Percentiles rank a stretch among this genome's conserved stretches.
Evolutionary conservation across 179 eudicot species (phyloP).

Genomic region (Beta lomatogona): DNA sequence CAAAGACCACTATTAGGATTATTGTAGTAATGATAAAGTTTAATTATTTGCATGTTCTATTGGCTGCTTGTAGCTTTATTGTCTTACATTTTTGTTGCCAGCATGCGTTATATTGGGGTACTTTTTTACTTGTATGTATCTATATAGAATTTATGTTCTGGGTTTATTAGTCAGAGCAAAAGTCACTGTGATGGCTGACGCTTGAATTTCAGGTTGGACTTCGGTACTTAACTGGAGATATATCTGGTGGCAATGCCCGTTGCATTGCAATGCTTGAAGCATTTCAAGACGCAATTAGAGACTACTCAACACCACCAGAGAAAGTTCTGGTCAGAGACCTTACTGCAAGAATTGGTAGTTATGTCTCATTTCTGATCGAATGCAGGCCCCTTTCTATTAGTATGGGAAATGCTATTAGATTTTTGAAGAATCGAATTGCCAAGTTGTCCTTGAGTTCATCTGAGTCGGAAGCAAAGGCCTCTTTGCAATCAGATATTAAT

Average conservation of each 20-base stretch:
- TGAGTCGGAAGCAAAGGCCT: constrained; percentile 90
- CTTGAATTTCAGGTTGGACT: constrained; percentile 42
- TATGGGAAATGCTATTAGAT: constrained; percentile 98
- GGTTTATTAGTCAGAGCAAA: background rate
- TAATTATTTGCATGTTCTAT: background rate
- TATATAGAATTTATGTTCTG: background rate
- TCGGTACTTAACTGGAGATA: too few relatives aligned
- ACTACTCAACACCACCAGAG: constrained; percentile 71
- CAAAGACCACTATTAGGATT: too few relatives aligned
- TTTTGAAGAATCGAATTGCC: constrained; percentile 72
- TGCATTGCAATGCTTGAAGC: too few relatives aligned
- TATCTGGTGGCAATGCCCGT: too few relatives aligned
- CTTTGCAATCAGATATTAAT: constrained; percentile 72
- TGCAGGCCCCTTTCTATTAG: constrained; percentile 98
- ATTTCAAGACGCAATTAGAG: too few relatives aligned
- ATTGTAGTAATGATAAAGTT: background rate
- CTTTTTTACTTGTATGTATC: background rate
- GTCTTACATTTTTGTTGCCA: background rate
- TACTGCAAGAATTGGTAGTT: constrained; percentile 77
- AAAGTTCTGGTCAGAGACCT: constrained; percentile 79
- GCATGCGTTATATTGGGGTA: background rate
- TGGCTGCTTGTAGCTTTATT: background rate
- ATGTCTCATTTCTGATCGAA: constrained; percentile 90
- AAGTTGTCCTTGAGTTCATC: constrained; percentile 66
- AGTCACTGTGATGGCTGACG: constrained; percentile 9